A percentile compares a stretch with the other conserved stretches of the same genome.
Conservation (phyloP, 2,329 filamentous ascomycete species). For the Atkinsonella texensis region DNA sequence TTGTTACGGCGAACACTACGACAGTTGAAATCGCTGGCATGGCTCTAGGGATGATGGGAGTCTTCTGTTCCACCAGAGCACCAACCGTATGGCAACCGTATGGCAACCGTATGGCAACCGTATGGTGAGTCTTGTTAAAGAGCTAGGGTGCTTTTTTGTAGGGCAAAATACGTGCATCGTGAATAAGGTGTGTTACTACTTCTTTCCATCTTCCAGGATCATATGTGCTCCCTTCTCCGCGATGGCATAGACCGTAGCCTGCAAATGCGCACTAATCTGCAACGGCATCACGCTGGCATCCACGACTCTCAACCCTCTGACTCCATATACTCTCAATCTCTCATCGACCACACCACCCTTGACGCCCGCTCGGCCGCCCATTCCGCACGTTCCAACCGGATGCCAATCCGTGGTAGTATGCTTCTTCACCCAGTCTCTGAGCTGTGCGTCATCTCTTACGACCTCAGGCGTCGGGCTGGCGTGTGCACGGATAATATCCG, state of each 20-base stretch:
- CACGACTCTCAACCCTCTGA: constrained; percentile 12
- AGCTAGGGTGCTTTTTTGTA: too few species aligned
- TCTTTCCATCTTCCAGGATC: constrained; percentile 15
- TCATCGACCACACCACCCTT: constrained; percentile 18
- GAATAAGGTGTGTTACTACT: not conserved
- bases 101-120: too few species aligned
- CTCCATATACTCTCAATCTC: constrained; percentile 14
- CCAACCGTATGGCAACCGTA: too few species aligned
- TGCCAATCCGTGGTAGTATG: constrained; percentile 25
- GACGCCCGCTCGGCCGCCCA: constrained; percentile 19
- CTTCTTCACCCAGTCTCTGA: constrained; percentile 16
- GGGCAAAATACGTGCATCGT: too few species aligned
- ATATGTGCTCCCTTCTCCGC: constrained; percentile 20
- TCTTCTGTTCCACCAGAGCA: too few species aligned
- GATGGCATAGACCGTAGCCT: constrained; percentile 20
- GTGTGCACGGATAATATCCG: constrained; percentile 22
- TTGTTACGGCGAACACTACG: too few species aligned
- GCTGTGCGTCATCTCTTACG: constrained; percentile 7
- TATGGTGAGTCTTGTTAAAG: too few species aligned
- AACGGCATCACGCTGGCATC: constrained; percentile 17
- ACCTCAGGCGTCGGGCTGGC: constrained; percentile 13
- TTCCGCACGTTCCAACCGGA: constrained; percentile 24
- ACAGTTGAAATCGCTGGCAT: too few species aligned
- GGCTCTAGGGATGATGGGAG: too few species aligned
- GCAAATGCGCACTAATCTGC: constrained; percentile 15